Percentiles rank a stretch among this genome's conserved stretches.
phyloP scores from a whole-genome alignment of 1,139 yeast genomes.

The Nakaseomyces glabratus region DNA sequence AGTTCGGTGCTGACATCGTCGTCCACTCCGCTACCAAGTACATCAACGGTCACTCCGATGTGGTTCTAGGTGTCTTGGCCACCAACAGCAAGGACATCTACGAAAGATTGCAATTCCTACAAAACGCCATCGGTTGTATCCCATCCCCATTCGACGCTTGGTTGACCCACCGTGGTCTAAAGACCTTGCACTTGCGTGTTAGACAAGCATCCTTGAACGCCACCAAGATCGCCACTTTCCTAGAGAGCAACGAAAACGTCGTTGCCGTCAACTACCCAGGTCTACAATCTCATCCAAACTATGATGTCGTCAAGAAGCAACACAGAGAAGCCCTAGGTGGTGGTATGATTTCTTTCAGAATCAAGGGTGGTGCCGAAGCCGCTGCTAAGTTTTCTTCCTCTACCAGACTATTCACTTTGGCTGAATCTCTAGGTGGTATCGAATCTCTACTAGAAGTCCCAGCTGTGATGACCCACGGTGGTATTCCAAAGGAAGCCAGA shows the following conservation, averaged over 20 bases:
- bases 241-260: slow-evolving; percentile 44
- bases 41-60: slow-evolving; percentile 90
- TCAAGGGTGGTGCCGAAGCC: slow-evolving; percentile 70
- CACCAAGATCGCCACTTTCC: slow-evolving; percentile 59
- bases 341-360: slow-evolving; percentile 85
- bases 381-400: slow-evolving; percentile 67
- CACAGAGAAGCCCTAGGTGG: slow-evolving; percentile 85
- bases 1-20: slow-evolving; percentile 77
- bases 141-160: slow-evolving; percentile 89
- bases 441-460: slow-evolving; percentile 85
- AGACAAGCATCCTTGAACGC: slow-evolving; percentile 63
- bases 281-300: slow-evolving; percentile 54
- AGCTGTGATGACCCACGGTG: slow-evolving; percentile 89
- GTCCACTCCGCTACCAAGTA: slow-evolving; percentile 87
- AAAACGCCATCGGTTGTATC: slow-evolving; percentile 81
- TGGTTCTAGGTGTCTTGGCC: slow-evolving; percentile 78
- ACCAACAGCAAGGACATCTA: slow-evolving; percentile 55
- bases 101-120: slow-evolving; percentile 63
- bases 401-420: slow-evolving; percentile 72
- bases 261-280: slow-evolving; percentile 77
- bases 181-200: slow-evolving; percentile 76
- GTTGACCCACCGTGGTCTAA: slow-evolving; percentile 89
- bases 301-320: slow-evolving; percentile 57
- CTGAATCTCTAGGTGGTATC: slow-evolving; percentile 86
- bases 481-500: slow-evolving; percentile 74